A percentile compares a stretch with the other conserved stretches of the same genome.
Evolutionary conservation across 257 asterid genomes (phyloP).

Genomic region (Anisodus acutangulus): DNA sequence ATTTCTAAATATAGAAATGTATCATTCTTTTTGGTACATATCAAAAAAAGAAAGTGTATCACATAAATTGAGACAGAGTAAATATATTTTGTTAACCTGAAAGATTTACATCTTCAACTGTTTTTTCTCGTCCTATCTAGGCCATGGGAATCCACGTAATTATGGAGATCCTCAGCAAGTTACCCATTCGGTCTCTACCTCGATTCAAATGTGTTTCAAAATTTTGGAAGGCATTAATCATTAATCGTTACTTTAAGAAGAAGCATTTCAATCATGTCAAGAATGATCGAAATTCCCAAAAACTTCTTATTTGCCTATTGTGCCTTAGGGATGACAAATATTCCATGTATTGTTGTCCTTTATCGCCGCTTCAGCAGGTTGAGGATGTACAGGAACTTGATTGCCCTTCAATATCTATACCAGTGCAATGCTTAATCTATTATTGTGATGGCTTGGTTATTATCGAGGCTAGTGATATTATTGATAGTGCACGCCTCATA

Average conservation of each 20-base stretch:
- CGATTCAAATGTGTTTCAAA: background rate
- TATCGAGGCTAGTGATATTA: background rate
- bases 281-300: background rate
- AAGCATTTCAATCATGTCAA: background rate
- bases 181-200: background rate
- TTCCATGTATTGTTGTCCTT: background rate
- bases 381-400: background rate
- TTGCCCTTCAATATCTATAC: background rate
- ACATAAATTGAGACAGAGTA: too few relatives aligned
- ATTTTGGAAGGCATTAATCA: background rate
- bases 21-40: too few relatives aligned
- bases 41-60: too few relatives aligned
- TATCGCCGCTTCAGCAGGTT: background rate
- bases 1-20: too few relatives aligned
- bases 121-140: background rate
- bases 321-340: background rate
- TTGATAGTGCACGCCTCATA: too few relatives aligned
- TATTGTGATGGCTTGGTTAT: background rate
- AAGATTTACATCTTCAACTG: too few relatives aligned
- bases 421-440: background rate
- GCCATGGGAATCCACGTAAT: background rate
- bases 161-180: background rate
- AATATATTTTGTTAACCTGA: too few relatives aligned
- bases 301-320: background rate
- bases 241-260: background rate